Percentiles rank a stretch among this genome's conserved stretches.
Conservation (phyloP, 495 filamentous ascomycete species). For the Saxispiralis lemnorum region DNA sequence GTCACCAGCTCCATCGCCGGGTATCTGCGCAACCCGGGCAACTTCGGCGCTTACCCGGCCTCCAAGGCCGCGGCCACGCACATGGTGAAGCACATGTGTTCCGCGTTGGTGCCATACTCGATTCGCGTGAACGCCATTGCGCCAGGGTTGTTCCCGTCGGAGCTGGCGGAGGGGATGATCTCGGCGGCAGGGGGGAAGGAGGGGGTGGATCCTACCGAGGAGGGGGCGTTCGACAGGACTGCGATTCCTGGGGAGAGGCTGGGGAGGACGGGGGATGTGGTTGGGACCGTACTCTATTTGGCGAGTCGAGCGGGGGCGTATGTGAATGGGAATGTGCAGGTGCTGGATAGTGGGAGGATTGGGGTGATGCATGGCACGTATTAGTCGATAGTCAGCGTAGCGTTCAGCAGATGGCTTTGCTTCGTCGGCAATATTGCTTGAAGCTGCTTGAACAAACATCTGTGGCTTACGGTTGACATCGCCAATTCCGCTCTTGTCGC, state of each 20-base stretch:
- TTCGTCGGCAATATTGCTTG: too few relatives aligned
- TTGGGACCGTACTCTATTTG: constrained; percentile 23
- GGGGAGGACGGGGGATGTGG: constrained; percentile 24
- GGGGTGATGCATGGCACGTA: constrained; percentile 18
- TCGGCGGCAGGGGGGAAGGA: neutral
- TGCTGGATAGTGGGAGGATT: constrained; percentile 26
- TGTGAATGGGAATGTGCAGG: constrained; percentile 22
- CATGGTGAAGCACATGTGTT: constrained; percentile 22
- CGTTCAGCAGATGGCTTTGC: too few relatives aligned
- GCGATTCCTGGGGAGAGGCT: constrained; percentile 21
- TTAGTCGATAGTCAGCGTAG: too few relatives aligned
- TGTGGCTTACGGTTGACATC: too few relatives aligned
- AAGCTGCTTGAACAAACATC: too few relatives aligned
- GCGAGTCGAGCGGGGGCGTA: constrained; percentile 21
- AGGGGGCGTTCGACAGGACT: constrained; percentile 12
- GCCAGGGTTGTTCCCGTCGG: constrained; percentile 20
- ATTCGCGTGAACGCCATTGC: constrained; percentile 18
- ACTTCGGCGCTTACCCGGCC: constrained; percentile 10
- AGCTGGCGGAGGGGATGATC: constrained; percentile 18
- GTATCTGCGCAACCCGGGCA: constrained; percentile 12
- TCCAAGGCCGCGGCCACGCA: constrained; percentile 27
- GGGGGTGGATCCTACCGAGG: constrained; percentile 8
- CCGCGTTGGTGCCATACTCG: constrained; percentile 19
- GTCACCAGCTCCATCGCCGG: constrained; percentile 21
- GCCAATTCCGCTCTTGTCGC: too few relatives aligned